Evolutionary conservation across 2,329 filamentous ascomycete species (phyloP), one percentile per base, ranked within the genome.

Genomic region (Lecanicillium sp.): DNA sequence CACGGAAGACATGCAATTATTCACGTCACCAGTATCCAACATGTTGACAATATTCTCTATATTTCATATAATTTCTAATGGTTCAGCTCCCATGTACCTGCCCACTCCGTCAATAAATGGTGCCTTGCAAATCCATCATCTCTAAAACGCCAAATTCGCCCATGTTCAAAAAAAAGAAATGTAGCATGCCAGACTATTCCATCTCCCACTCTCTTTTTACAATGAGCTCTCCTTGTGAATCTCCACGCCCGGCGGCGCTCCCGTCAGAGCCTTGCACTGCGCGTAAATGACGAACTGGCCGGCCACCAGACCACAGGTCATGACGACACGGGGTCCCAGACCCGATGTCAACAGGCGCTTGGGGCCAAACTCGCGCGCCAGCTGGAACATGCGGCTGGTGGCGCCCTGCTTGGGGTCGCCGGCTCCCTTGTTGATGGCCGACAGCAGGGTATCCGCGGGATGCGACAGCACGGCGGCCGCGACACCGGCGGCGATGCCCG

Each of bases 401-500:
- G 65, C 61, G 32, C 68, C 55, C 54, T 74, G 70, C 3, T 53
- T 60, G 13, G 56, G 57, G 49, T 72, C 67, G 2, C 71, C 71
- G 0, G 67, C 67, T 40, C 70, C 70, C 56, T 73, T 74, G 57
- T 74, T 74, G 49, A 74, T 74, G 38, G 71, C 71, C 1, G 69
- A 74, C 17, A 74, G 59, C 43, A 74, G 57, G 12, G 71, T 74
- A 46, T 95, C 88, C 46, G 88, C 88, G 29, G 88, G 88, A 62
- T 95, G 88, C 28, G 87, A 94, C 55, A 95, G 77, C 42, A 94
- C 72, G 45, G 88, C 88, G 29, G 88, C 87, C 38, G 87, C 88
- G 54, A 90, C 86, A 74, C 88, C 88, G 40, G 88, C 88, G 42
- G 89, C 77, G 51, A 94, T 71, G 71, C 88, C 88, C 50, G 86